Percentiles rank a stretch among this genome's conserved stretches.
Conservation (phyloP, 2,329 filamentous ascomycete genomes). For the Periglandula ipomoeae region DNA sequence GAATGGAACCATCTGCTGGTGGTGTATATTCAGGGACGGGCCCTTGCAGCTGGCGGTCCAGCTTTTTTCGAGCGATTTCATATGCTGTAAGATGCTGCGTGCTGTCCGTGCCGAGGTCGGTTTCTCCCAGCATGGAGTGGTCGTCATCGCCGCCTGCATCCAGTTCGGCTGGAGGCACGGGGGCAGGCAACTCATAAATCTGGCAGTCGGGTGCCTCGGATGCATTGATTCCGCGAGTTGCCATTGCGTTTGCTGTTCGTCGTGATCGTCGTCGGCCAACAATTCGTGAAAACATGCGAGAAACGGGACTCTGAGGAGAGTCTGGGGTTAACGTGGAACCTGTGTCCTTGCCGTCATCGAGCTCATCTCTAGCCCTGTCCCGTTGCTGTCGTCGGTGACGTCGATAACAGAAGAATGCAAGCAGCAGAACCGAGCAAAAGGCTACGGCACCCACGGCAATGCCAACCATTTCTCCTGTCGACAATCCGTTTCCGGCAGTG, state of each 20-base stretch:
- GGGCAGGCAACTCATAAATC: slow-evolving; percentile 43
- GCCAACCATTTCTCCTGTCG: slow-evolving; percentile 33
- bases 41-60: slow-evolving; percentile 41
- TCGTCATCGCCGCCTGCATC: slow-evolving; percentile 31
- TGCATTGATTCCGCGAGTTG: slow-evolving; percentile 17
- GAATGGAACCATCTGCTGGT: slow-evolving; percentile 19
- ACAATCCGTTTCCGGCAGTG: slow-evolving; percentile 21
- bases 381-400: slow-evolving; percentile 25
- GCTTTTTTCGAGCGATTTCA: slow-evolving; percentile 39
- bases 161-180: slow-evolving; percentile 37
- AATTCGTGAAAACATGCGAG: slow-evolving; percentile 31
- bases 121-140: slow-evolving; percentile 27
- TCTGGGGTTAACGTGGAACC: slow-evolving; percentile 22
- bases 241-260: slow-evolving; percentile 13
- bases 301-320: slow-evolving; percentile 16
- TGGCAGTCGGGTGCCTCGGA: slow-evolving; percentile 33
- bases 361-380: slow-evolving; percentile 15
- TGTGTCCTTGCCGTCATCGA: slow-evolving; percentile 28
- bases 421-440: slow-evolving; percentile 18
- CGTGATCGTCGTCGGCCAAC: slow-evolving; percentile 25
- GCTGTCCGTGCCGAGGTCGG: slow-evolving; percentile 31
- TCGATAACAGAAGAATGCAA: slow-evolving; percentile 25
- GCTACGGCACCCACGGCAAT: slow-evolving; percentile 34
- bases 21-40: slow-evolving; percentile 40
- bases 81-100: slow-evolving; percentile 36